Evolutionary conservation across 768 basidiomycete species (phyloP).

Genomic region (Exsudoporus frostii): DNA sequence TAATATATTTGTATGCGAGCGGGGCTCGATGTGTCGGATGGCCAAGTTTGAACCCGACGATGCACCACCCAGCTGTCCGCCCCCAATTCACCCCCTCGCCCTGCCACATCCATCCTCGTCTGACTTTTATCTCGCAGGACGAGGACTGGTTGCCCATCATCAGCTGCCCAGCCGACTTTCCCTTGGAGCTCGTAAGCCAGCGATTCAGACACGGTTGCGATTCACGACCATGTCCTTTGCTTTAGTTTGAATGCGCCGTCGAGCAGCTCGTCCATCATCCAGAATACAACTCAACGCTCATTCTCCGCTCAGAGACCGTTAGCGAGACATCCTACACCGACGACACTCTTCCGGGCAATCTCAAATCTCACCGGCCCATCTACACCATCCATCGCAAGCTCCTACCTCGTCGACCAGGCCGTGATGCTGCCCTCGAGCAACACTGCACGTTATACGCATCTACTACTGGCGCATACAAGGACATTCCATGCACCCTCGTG

Average conservation of each 20-base stretch:
- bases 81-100: constrained; percentile 27
- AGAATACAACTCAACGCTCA: constrained; percentile 89
- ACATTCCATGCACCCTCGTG: constrained; percentile 41
- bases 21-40: constrained; percentile 2
- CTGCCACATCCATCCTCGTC: constrained; percentile 5
- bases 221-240: background rate
- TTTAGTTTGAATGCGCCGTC: constrained; percentile 70
- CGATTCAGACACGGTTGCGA: background rate
- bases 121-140: constrained; percentile 1
- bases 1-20: constrained; percentile 18
- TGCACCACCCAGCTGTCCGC: constrained; percentile 3
- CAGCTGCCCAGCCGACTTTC: constrained; percentile 41
- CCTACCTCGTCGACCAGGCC: constrained; percentile 72
- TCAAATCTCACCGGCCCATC: constrained; percentile 41
- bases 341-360: constrained; percentile 5
- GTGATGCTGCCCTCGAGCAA: constrained; percentile 74
- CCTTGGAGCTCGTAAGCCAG: constrained; percentile 40
- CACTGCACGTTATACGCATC: constrained; percentile 69
- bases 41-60: background rate
- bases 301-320: constrained; percentile 76
- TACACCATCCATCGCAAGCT: constrained; percentile 63
- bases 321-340: constrained; percentile 30
- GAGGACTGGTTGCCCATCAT: constrained; percentile 35
- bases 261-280: constrained; percentile 81
- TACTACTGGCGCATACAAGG: constrained; percentile 16